Percentiles rank a stretch among this genome's conserved stretches.
These are phyloP conservation scores for Hemileia vastatrix DNA, from an alignment of 1,284 basidiomycete species.

Conservation along the genomic window DNA sequence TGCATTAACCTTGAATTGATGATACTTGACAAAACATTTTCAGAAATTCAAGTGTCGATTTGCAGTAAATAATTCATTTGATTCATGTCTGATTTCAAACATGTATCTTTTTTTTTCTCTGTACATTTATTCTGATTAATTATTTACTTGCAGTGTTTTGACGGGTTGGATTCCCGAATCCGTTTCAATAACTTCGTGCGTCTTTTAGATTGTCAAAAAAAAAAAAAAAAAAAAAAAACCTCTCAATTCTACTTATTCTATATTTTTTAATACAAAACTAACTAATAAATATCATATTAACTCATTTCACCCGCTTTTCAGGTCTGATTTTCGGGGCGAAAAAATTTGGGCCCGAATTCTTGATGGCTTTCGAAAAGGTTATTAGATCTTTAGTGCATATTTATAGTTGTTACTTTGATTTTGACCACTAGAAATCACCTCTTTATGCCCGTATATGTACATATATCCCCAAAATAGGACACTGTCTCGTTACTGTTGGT, in stretches of 20 bases:
- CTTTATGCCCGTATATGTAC: neutral
- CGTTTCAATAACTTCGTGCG: slow-evolving; percentile 8
- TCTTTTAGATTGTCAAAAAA: too few species aligned
- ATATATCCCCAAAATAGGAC: too few species aligned
- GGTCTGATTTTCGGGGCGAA: slow-evolving; percentile 18
- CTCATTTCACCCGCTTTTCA: neutral
- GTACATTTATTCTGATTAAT: too few species aligned
- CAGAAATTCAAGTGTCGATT: slow-evolving; percentile 21
- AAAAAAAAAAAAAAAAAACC: too few species aligned
- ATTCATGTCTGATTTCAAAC: too few species aligned
- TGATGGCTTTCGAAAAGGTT: slow-evolving; percentile 13
- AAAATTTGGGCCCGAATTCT: slow-evolving; percentile 6
- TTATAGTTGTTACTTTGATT: neutral
- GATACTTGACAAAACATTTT: neutral
- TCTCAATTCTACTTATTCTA: neutral
- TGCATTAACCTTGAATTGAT: neutral
- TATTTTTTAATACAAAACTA: neutral
- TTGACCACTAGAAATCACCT: neutral
- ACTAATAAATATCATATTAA: neutral
- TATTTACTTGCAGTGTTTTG: slow-evolving; percentile 11
- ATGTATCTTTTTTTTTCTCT: too few species aligned
- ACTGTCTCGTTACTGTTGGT: slow-evolving; percentile 18
- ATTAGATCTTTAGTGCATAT: neutral
- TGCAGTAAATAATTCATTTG: slow-evolving; percentile 16
- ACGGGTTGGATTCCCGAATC: slow-evolving; percentile 21